These are phyloP conservation scores for Sonneratia caseolaris DNA, from an alignment of 345 rosid species.

Conservation along the genomic window DNA sequence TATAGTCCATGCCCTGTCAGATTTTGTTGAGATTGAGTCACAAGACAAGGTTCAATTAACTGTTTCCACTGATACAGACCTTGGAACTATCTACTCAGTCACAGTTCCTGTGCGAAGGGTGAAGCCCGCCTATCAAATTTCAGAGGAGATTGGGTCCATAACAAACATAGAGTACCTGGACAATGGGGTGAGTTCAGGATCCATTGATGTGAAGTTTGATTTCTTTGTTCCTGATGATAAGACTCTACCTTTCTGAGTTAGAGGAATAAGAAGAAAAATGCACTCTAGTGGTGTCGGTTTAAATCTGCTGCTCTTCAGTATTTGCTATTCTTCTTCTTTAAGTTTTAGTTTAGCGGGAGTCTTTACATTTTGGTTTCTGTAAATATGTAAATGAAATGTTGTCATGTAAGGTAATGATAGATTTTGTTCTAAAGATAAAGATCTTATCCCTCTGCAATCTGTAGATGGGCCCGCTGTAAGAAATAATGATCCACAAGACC, in stretches of 20 bases:
- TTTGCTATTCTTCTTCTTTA: not conserved
- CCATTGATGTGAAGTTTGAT: slow-evolving; percentile 86
- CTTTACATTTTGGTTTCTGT: slow-evolving; percentile 17
- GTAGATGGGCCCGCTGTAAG: not conserved
- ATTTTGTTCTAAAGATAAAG: slow-evolving; percentile 10
- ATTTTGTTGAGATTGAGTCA: slow-evolving; percentile 90
- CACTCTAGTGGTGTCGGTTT: not conserved
- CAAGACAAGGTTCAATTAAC: slow-evolving; percentile 92
- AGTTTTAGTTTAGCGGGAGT: not conserved
- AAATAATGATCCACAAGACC: not conserved
- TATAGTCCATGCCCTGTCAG: slow-evolving; percentile 65
- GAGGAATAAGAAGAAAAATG: slow-evolving; percentile 3
- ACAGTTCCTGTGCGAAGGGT: slow-evolving; percentile 88
- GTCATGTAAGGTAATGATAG: slow-evolving; percentile 8
- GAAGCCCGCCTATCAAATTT: slow-evolving; percentile 68
- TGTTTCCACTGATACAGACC: slow-evolving; percentile 71
- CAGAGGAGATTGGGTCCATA: slow-evolving; percentile 51
- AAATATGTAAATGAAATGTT: slow-evolving; percentile 27
- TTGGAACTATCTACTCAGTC: slow-evolving; percentile 89
- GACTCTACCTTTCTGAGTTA: slow-evolving; percentile 12
- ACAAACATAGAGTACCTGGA: slow-evolving; percentile 73
- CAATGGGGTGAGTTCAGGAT: slow-evolving; percentile 53
- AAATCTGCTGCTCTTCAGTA: not conserved
- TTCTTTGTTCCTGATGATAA: slow-evolving; percentile 74
- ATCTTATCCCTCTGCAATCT: not conserved